Conservation (phyloP, 2,329 filamentous ascomycete species). For the Colletotrichum sp. region DNA sequence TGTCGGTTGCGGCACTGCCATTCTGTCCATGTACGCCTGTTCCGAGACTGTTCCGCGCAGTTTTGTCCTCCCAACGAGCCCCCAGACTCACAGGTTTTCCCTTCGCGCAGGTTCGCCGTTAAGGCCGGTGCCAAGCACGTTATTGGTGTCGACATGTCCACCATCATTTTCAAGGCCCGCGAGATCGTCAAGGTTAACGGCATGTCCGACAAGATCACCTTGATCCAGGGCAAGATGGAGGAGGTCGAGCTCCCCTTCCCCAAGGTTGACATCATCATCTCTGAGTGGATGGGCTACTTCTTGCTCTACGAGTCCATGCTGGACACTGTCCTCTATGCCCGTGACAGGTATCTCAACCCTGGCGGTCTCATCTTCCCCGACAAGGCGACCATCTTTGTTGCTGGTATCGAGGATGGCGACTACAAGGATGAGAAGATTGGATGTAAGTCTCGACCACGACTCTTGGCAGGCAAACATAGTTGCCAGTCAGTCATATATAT, state of each 20-base stretch:
- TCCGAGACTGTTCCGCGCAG: not conserved
- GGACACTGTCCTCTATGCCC: conserved; percentile 95
- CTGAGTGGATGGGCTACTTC: conserved; percentile 99
- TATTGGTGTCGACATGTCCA: conserved; percentile 99
- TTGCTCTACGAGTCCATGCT: conserved; percentile 98
- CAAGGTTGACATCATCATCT: conserved; percentile 99
- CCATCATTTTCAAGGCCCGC: conserved; percentile 97
- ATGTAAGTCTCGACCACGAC: conserved; percentile 66
- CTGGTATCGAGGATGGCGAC: conserved; percentile 96
- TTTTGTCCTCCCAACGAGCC: not conserved
- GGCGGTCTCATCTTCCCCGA: conserved; percentile 97
- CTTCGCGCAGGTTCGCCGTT: conserved; percentile 81
- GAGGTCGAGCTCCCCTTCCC: conserved; percentile 92
- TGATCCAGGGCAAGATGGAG: conserved; percentile 99
- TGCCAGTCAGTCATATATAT: not conserved
- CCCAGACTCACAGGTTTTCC: not conserved
- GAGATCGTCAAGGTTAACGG: conserved; percentile 95
- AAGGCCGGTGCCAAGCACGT: conserved; percentile 98
- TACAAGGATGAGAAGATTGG: conserved; percentile 99
- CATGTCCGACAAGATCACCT: conserved; percentile 93
- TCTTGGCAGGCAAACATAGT: not conserved
- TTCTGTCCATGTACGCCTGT: conserved; percentile 88
- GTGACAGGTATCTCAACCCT: conserved; percentile 87
- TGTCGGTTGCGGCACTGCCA: conserved; percentile 95
- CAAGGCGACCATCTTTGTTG: conserved; percentile 97